Conservation (phyloP, 495 filamentous ascomycete species). For the Neurospora sp. region DNA sequence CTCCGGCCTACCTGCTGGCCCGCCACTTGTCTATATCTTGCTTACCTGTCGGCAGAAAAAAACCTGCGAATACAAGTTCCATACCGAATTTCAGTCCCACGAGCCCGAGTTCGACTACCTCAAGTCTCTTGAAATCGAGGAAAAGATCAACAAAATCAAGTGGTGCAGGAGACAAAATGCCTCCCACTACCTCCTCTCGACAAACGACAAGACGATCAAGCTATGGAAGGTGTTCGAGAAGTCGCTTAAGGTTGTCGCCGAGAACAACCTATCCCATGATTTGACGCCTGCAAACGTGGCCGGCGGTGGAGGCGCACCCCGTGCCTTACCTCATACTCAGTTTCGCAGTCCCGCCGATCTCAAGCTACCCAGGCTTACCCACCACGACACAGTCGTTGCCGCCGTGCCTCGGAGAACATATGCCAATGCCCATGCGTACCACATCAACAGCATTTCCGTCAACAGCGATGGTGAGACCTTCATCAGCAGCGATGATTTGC, state of each 20-base stretch:
- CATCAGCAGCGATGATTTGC: slow-evolving; percentile 94
- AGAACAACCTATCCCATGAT: slow-evolving; percentile 96
- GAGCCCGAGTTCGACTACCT: slow-evolving; percentile 99
- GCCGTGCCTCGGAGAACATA: slow-evolving; percentile 93
- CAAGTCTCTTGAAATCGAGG: slow-evolving; percentile 98
- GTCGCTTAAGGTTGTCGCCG: slow-evolving; percentile 94
- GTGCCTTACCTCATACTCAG: slow-evolving; percentile 54
- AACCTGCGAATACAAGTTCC: slow-evolving; percentile 99
- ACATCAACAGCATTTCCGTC: slow-evolving; percentile 99
- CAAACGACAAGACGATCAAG: slow-evolving; percentile 99
- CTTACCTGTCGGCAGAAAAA: slow-evolving; percentile 64
- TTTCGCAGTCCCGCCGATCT: slow-evolving; percentile 76
- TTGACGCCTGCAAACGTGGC: slow-evolving; percentile 69
- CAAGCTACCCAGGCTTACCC: slow-evolving; percentile 89
- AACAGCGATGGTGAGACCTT: slow-evolving; percentile 99
- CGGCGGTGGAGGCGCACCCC: slow-evolving; percentile 63
- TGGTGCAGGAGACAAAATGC: slow-evolving; percentile 98
- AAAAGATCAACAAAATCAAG: slow-evolving; percentile 99
- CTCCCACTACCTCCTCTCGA: slow-evolving; percentile 95
- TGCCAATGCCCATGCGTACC: slow-evolving; percentile 96
- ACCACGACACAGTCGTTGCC: slow-evolving; percentile 97
- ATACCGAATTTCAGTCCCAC: slow-evolving; percentile 98
- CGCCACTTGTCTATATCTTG: neutral
- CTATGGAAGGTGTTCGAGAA: slow-evolving; percentile 99
- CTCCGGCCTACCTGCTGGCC: neutral